Evolutionary conservation across 768 basidiomycete genomes (phyloP).

Genomic region (Chalciporus piperatus): DNA sequence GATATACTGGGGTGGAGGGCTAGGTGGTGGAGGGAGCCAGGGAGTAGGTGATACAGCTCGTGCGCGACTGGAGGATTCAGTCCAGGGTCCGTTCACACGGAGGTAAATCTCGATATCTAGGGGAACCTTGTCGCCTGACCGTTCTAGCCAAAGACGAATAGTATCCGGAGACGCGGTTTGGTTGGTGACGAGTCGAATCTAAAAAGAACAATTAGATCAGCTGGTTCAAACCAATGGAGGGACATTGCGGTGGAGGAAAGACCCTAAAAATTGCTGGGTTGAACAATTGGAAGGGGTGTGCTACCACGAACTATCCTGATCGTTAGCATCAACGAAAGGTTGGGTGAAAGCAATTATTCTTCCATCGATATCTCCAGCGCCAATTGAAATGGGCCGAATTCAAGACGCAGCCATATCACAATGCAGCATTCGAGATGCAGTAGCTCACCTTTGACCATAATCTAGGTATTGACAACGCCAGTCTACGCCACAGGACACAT

Average conservation of each 20-base stretch:
- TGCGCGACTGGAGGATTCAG: conserved; percentile 19
- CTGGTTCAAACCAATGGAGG: not conserved
- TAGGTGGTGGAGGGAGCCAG: conserved; percentile 30
- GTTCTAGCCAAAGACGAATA: conserved; percentile 79
- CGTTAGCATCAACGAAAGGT: not conserved
- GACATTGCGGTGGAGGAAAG: not conserved
- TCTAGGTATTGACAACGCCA: conserved; percentile 61
- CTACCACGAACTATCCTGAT: not conserved
- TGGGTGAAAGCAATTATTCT: conserved; percentile 6
- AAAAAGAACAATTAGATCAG: conserved; percentile 14
- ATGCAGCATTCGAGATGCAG: not conserved
- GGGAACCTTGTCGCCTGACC: conserved; percentile 66
- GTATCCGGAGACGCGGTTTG: conserved; percentile 72
- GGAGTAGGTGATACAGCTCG: conserved; percentile 30
- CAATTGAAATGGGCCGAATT: conserved; percentile 9
- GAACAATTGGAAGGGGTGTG: not conserved
- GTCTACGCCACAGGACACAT: conserved; percentile 61
- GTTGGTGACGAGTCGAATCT: conserved; percentile 75
- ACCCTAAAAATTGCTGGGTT: not conserved
- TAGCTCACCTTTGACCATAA: conserved; percentile 75
- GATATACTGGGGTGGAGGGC: conserved; percentile 40
- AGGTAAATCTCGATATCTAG: conserved; percentile 81
- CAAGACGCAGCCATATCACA: conserved; percentile 1
- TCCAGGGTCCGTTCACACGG: conserved; percentile 41
- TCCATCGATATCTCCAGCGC: conserved; percentile 19